Evolutionary conservation across 2,329 filamentous ascomycete species (phyloP).

Genomic region (Lasiodiplodia hormozganensis): DNA sequence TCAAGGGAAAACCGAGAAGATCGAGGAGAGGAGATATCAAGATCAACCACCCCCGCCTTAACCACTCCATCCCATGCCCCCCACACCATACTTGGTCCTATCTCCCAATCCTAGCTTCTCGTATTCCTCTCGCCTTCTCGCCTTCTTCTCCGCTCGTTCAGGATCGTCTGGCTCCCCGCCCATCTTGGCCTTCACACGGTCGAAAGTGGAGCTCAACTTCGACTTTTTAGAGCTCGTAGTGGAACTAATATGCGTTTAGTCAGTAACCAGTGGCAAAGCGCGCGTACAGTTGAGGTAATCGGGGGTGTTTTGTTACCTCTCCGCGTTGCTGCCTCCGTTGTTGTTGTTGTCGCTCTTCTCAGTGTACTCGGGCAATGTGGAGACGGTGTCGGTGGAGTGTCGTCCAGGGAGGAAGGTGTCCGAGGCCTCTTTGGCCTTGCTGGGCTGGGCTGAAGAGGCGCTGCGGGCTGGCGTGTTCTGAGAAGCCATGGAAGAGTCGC

Average conservation of each 20-base stretch:
- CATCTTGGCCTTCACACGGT: constrained; percentile 18
- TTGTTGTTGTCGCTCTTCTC: neutral
- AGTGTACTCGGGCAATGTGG: constrained; percentile 1
- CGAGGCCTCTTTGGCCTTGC: constrained; percentile 4
- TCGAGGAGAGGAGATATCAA: too few relatives aligned
- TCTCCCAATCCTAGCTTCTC: constrained; percentile 13
- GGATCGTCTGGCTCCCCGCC: neutral
- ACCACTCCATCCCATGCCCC: constrained; percentile 16
- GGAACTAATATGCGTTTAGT: neutral
- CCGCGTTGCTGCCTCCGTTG: neutral
- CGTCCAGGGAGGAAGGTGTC: neutral
- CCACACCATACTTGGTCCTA: constrained; percentile 15
- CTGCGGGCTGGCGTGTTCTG: neutral
- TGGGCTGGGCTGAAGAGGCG: too few relatives aligned
- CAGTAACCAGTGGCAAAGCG: neutral
- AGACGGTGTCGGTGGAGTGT: constrained; percentile 6
- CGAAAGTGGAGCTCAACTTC: neutral
- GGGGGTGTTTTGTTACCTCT: neutral
- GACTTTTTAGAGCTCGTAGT: neutral
- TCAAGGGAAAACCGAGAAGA: neutral
- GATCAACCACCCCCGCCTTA: neutral
- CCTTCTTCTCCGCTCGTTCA: constrained; percentile 7
- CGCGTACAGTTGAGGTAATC: too few relatives aligned
- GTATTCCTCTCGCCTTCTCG: constrained; percentile 16
- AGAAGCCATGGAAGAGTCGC: neutral